These are phyloP conservation scores for Tarenaya hassleriana DNA, from an alignment of 345 rosid genomes.

Conservation along the genomic window DNA sequence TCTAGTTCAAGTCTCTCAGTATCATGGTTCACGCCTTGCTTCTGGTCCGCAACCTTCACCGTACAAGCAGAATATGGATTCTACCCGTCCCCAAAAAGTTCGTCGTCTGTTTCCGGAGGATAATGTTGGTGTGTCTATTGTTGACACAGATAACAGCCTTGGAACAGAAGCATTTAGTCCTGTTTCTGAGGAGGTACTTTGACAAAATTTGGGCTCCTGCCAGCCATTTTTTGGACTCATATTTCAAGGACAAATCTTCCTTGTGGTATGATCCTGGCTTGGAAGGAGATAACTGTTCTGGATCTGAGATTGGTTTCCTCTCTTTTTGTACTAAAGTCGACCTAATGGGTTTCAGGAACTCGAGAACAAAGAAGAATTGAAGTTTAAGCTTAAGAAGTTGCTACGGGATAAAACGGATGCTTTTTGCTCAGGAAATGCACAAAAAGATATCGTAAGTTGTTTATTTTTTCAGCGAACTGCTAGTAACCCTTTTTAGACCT, in stretches of 20 bases:
- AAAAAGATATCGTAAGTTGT: conserved; percentile 68
- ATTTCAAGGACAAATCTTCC: conserved; percentile 1
- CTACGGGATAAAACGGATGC: conserved; percentile 63
- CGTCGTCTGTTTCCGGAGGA: conserved; percentile 45
- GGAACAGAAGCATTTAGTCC: conserved; percentile 77
- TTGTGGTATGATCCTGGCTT: neutral
- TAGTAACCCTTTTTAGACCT: neutral
- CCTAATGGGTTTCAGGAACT: conserved; percentile 31
- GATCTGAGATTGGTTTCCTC: conserved; percentile 4
- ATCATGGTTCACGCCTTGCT: conserved; percentile 68
- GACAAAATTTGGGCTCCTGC: conserved; percentile 37
- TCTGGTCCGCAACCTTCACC: conserved; percentile 58
- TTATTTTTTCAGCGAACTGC: neutral
- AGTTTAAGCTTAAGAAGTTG: conserved; percentile 60
- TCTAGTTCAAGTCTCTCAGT: conserved; percentile 57
- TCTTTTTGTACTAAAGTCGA: conserved; percentile 12
- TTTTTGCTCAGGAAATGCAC: conserved; percentile 50
- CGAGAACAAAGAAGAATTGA: conserved; percentile 64
- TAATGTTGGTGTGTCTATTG: conserved; percentile 65
- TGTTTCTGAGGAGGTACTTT: conserved; percentile 37
- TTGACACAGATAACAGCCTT: conserved; percentile 63
- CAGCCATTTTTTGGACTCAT: conserved; percentile 23
- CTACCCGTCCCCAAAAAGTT: conserved; percentile 36
- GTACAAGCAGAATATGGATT: conserved; percentile 31
- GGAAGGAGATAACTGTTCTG: conserved; percentile 12